A percentile compares a stretch with the other conserved stretches of the same genome.
Conservation (phyloP, 2,329 filamentous ascomycete genomes). For the Apiospora malaysiana region DNA sequence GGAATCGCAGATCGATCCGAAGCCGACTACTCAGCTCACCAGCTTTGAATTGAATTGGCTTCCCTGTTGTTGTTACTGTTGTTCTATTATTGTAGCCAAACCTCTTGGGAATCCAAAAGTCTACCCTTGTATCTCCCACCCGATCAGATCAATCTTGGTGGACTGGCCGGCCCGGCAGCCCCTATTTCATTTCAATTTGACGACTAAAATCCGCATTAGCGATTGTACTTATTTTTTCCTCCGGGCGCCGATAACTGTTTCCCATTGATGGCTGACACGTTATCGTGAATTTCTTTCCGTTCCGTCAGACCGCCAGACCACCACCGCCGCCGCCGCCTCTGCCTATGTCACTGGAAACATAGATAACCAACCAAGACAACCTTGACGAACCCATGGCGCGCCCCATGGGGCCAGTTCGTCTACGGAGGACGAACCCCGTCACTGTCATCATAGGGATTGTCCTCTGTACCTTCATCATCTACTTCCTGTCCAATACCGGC, state of each 20-base stretch:
- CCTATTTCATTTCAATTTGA: conserved; percentile 16
- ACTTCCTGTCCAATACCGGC: conserved; percentile 37
- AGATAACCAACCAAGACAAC: conserved; percentile 9
- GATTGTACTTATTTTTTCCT: conserved; percentile 10
- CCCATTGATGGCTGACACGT: conserved; percentile 20
- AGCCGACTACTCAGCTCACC: neutral
- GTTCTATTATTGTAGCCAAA: neutral
- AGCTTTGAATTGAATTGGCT: neutral
- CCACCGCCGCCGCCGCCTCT: neutral
- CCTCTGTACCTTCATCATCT: conserved; percentile 42
- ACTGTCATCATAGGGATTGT: conserved; percentile 40
- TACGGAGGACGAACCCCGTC: conserved; percentile 43
- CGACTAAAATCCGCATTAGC: neutral
- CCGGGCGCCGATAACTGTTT: conserved; percentile 1
- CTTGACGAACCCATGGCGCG: conserved; percentile 38
- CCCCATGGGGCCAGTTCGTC: conserved; percentile 43
- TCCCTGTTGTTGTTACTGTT: neutral
- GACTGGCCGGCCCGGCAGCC: neutral
- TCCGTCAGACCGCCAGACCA: neutral
- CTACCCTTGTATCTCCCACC: neutral
- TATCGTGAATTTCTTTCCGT: conserved; percentile 12
- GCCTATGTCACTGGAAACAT: conserved; percentile 20
- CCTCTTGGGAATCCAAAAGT: neutral
- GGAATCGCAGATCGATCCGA: neutral
- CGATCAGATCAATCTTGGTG: neutral